phyloP scores from a whole-genome alignment of 2,329 filamentous ascomycete genomes.

The Botrytis squamosa region DNA sequence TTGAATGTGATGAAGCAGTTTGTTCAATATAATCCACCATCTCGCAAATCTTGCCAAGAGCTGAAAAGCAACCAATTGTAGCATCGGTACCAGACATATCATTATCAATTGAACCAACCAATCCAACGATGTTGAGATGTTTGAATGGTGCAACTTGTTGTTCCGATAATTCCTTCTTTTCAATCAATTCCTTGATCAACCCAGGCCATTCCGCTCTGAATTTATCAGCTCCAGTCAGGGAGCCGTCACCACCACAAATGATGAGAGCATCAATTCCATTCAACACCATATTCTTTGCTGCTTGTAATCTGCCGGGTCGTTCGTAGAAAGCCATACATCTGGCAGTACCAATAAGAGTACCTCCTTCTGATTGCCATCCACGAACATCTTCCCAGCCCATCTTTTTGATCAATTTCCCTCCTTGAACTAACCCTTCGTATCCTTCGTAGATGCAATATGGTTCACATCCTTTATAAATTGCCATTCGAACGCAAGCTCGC shows the following conservation, averaged over 20 bases:
- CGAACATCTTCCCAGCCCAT: constrained; percentile 93
- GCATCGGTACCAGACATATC: constrained; percentile 96
- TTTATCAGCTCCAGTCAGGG: constrained; percentile 89
- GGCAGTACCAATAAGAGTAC: constrained; percentile 93
- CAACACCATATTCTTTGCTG: constrained; percentile 91
- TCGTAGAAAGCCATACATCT: constrained; percentile 91
- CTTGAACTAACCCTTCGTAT: constrained; percentile 91
- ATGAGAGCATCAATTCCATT: constrained; percentile 94
- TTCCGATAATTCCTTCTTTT: constrained; percentile 65
- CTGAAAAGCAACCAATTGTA: constrained; percentile 95
- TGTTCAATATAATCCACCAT: constrained; percentile 97
- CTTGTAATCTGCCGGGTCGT: constrained; percentile 75
- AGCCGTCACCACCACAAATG: constrained; percentile 96
- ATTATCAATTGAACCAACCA: constrained; percentile 98
- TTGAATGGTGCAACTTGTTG: constrained; percentile 74
- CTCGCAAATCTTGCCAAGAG: constrained; percentile 88
- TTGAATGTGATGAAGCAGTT: constrained; percentile 88
- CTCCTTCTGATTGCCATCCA: constrained; percentile 89
- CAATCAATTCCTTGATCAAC: constrained; percentile 79
- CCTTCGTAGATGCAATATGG: constrained; percentile 85
- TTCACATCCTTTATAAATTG: constrained; percentile 80
- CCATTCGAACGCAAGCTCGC: constrained; percentile 80
- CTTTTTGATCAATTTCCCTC: constrained; percentile 81
- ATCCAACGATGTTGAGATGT: constrained; percentile 91
- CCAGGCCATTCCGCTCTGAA: constrained; percentile 92